These are phyloP conservation scores for Hyparrhenia diplandra DNA, from an alignment of 176 grass and related monocot genomes.

Conservation along the genomic window DNA sequence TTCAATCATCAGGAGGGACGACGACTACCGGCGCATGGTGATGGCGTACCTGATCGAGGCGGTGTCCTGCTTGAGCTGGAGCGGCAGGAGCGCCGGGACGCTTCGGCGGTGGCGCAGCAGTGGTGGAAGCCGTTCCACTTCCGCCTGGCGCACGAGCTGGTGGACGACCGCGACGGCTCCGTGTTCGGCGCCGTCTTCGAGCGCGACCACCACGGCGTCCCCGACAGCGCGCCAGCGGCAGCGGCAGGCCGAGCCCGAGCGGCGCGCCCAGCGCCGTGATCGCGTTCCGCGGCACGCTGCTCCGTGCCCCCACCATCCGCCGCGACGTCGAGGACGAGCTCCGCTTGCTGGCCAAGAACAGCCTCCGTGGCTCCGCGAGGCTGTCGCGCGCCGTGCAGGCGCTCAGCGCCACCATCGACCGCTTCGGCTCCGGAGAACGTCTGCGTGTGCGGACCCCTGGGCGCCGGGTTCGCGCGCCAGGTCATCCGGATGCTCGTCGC, in stretches of 20 bases:
- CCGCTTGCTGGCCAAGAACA: conserved; percentile 63
- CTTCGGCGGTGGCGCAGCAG: conserved; percentile 58
- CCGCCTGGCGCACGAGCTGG: conserved; percentile 61
- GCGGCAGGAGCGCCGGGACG: conserved; percentile 57
- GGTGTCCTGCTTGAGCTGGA: conserved; percentile 88
- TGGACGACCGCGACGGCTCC: conserved; percentile 77
- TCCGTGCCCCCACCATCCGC: conserved; percentile 60
- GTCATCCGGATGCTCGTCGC: conserved; percentile 50
- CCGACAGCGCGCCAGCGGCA: too few species aligned
- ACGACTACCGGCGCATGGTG: conserved; percentile 81
- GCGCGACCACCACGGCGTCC: conserved; percentile 43
- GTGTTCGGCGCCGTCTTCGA: conserved; percentile 87
- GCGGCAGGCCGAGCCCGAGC: background rate
- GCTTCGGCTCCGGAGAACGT: conserved; percentile 66
- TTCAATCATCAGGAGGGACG: conserved; percentile 65
- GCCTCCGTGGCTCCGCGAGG: conserved; percentile 67
- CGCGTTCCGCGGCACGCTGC: conserved; percentile 74
- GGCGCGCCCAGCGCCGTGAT: conserved; percentile 75
- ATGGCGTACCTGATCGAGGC: conserved; percentile 85
- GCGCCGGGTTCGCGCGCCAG: conserved; percentile 79
- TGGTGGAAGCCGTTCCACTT: conserved; percentile 99
- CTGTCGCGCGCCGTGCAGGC: conserved; percentile 55
- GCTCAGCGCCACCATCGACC: conserved; percentile 38
- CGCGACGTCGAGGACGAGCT: conserved; percentile 87
- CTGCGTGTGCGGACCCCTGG: conserved; percentile 74